Conservation (phyloP, 345 rosid genomes). For the Populus pruinosa region DNA sequence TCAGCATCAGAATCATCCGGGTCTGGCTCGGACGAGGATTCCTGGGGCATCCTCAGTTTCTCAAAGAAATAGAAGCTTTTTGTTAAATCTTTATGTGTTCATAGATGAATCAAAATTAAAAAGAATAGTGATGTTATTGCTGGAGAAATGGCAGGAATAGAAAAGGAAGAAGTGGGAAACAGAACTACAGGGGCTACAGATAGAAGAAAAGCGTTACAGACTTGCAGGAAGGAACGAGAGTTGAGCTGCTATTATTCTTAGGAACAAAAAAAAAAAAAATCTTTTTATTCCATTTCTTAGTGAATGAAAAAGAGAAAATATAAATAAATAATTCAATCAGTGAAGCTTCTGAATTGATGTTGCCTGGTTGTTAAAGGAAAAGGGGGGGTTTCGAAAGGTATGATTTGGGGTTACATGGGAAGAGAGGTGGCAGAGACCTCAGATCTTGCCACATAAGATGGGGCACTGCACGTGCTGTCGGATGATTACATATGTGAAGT, state of each 20-base stretch:
- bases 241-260: not conserved
- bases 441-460: too few species aligned
- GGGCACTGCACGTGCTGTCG: too few species aligned
- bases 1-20: conserved; percentile 52
- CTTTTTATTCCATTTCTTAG: too few species aligned
- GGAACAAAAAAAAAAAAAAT: too few species aligned
- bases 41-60: conserved; percentile 55
- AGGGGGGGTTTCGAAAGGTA: not conserved
- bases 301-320: too few species aligned
- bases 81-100: not conserved
- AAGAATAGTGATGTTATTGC: not conserved
- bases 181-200: not conserved
- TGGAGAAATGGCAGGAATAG: not conserved
- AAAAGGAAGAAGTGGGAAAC: not conserved
- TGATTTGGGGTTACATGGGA: conserved; percentile 14
- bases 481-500: too few species aligned
- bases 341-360: not conserved
- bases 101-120: not conserved
- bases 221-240: not conserved
- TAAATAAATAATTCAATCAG: too few species aligned
- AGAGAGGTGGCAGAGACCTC: too few species aligned
- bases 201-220: not conserved
- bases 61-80: not conserved
- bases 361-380: too few species aligned
- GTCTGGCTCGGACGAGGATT: conserved; percentile 50